Evolutionary conservation across 208 protist species (phyloP).

Genomic region (Chromosphaera perkinsii): DNA sequence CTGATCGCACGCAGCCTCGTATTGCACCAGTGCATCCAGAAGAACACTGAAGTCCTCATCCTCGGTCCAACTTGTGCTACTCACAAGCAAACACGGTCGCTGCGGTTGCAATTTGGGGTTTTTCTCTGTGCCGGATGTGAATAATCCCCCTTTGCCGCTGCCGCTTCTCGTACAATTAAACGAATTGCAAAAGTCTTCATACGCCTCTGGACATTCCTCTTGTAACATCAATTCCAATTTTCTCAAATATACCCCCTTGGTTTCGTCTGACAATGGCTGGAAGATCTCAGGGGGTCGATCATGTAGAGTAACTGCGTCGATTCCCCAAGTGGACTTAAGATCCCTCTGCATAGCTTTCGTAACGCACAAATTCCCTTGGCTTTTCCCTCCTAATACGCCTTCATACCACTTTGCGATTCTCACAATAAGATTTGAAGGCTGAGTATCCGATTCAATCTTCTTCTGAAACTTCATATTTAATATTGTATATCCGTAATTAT

Average conservation of each 20-base stretch:
- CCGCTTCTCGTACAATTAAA: too few relatives aligned
- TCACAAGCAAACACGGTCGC: conserved; percentile 32
- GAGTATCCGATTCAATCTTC: not conserved
- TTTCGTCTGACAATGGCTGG: too few relatives aligned
- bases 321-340: not conserved
- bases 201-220: too few relatives aligned
- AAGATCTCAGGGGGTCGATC: too few relatives aligned
- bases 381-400: not conserved
- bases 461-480: conserved; percentile 6
- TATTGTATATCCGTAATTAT: conserved; percentile 55
- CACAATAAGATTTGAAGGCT: conserved; percentile 1
- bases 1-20: not conserved
- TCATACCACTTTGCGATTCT: conserved; percentile 11
- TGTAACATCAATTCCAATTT: too few relatives aligned
- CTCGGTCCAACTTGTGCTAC: conserved; percentile 39
- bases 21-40: not conserved
- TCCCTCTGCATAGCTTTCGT: conserved; percentile 21
- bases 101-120: not conserved
- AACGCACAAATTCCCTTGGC: conserved; percentile 26
- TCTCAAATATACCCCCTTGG: too few relatives aligned
- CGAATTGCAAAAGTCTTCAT: too few relatives aligned
- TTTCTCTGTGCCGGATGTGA: too few relatives aligned
- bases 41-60: conserved; percentile 62
- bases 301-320: too few relatives aligned
- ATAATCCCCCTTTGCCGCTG: too few relatives aligned